Conservation (phyloP, 306 rosid species). For the Sesbania bispinosa region DNA sequence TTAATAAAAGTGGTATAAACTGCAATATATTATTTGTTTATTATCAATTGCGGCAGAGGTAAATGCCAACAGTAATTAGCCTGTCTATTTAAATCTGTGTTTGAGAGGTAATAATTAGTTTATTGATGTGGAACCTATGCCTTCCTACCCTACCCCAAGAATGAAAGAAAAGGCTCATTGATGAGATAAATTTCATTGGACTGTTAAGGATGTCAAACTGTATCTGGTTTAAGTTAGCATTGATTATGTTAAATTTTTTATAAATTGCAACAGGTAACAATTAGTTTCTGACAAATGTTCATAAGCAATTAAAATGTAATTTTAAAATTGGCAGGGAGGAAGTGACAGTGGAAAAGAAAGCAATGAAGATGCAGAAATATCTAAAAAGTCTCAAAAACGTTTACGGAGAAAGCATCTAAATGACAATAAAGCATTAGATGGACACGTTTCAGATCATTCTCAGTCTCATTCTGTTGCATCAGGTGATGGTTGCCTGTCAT, state of each 20-base stretch:
- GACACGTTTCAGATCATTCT: constrained; percentile 57
- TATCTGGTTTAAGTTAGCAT: not conserved
- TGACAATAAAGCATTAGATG: constrained; percentile 51
- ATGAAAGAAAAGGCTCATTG: not conserved
- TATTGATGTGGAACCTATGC: not conserved
- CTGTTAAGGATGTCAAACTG: not conserved
- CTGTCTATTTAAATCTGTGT: not conserved
- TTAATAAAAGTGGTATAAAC: not conserved
- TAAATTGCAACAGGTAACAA: constrained; percentile 4
- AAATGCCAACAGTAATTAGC: not conserved
- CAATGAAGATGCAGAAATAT: constrained; percentile 52
- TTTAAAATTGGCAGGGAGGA: constrained; percentile 71
- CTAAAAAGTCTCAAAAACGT: constrained; percentile 57
- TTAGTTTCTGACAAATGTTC: constrained; percentile 6
- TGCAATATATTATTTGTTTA: not conserved
- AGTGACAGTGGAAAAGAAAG: constrained; percentile 85
- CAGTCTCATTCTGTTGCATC: constrained; percentile 62
- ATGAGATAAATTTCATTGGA: not conserved
- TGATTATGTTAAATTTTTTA: not conserved
- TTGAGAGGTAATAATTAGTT: not conserved
- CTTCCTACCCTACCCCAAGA: not conserved
- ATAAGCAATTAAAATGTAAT: constrained; percentile 30
- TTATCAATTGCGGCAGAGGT: not conserved
- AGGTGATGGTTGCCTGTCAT: constrained; percentile 68
- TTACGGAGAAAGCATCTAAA: constrained; percentile 46